Evolutionary conservation across 108 stramenopile genomes (phyloP), one percentile per base, ranked within the genome.

Genomic region (Parietichytrium sp.): DNA sequence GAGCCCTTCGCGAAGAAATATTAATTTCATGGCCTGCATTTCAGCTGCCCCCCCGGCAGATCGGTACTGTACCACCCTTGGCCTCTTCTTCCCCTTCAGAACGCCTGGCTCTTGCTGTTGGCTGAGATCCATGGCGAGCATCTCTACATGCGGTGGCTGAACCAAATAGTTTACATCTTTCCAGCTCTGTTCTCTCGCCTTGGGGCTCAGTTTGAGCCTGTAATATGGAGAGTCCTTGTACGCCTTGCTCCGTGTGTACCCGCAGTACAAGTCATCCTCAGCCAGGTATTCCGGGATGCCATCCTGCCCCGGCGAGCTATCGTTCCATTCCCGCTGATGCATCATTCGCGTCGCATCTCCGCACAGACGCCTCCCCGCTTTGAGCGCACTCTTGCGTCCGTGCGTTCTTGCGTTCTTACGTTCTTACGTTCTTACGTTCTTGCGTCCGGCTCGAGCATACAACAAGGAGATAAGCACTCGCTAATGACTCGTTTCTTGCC

Each of bases 261-360:
- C 3, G 3, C 61, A 72, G 25, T 25, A 45, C 6, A n/a, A n/a
- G 33, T 72, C 61, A 15, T 38, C 15, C 8, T 45, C 42, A 25
- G 61, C 61, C 23, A 45, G 38, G 61, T 72, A 72, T 25, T 72
- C 61, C 6, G 61, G 61, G 45, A 72, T 72, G 6, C 61, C 61
- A 45, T 72, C 38, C 42, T 10, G 8, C n/a, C n/a, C n/a, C n/a
- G n/a, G n/a, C n/a, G n/a, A n/a, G n/a, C n/a, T n/a, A n/a, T n/a
- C n/a, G n/a, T n/a, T n/a, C n/a, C n/a, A n/a, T n/a, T n/a, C n/a
- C n/a, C n/a, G n/a, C n/a, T n/a, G n/a, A n/a, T n/a, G n/a, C n/a
- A n/a, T n/a, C n/a, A n/a, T n/a, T n/a, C n/a, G n/a, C n/a, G n/a
- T n/a, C n/a, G n/a, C n/a, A n/a, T n/a, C n/a, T n/a, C n/a, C n/a